Base-by-base conservation (phyloP, 768 basidiomycete species). In the Boletus insuetus region DNA sequence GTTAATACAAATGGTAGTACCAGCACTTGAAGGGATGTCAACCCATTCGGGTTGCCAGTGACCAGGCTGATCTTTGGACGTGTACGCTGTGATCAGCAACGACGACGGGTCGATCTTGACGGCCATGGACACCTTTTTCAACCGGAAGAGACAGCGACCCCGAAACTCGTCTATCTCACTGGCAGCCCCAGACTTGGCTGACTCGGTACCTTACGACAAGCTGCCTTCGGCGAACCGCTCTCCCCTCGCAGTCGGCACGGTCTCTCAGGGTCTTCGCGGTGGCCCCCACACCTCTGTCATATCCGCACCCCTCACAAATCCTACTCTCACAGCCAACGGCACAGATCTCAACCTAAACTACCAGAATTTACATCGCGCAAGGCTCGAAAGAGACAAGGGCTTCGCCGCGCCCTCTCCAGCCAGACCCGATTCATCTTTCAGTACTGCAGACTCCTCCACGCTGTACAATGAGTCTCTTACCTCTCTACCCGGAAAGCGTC, bases 281-380 rank as follows among this genome's bases (percentile, higher is more conserved):
- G 59, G 38, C 44, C 46, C 55, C 1, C 35, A 50, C 11, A 62
- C 61, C 17, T 58, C 72, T 20, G 69, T 60, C 46, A 92, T 93
- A 59, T 91, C 89, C 31, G 91, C 90, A 6, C 90, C 90, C 9
- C 86, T 87, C 63, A 91, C 90, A 24, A 93, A 93, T 64, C 90
- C 90, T 7, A 83, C 84, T 13, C 82, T 92, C 53, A 89, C 89
- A 2, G 56, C 79, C 42, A 76, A 82, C 60, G 91, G 90, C 38
- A 84, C 86, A 11, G 87, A 89, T 58, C 74, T 89, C 64, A 91
- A 89, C 59, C 71, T 89, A 64, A 91, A 81, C 60, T 82, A 78
- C 64, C 60, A 57, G 59, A 75, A 79, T 22, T 68, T 82, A 63
- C 76, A 79, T 46, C 79, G 78, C 54, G 70, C 71, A 51, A 81